Base-by-base conservation (phyloP, 23 red algal species). In the Cyanidioschyzon merolae region DNA sequence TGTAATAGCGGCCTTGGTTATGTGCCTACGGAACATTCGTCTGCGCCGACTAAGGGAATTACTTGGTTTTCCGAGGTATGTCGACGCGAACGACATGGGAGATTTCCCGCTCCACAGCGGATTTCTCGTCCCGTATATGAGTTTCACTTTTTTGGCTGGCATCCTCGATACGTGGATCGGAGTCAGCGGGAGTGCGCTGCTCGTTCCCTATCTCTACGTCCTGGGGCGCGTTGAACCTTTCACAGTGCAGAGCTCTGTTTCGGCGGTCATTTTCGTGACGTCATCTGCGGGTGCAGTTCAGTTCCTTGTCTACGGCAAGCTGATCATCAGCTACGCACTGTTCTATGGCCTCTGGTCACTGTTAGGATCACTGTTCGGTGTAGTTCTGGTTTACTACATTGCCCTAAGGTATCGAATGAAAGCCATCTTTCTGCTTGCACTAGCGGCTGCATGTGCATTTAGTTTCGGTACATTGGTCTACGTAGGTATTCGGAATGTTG, bases 261-360 rank as follows among this genome's bases (percentile, higher is more conserved):
- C 58, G 0, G 54, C 68, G 1, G 59, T 81, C 39, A 81, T 71
- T 36, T 59, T 81, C 3, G 59, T 81, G 37, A 81, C 78, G 39
- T 71, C 58, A 59, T 71, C 58, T 34, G 78, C 78, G 37, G 68
- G 59, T 57, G 78, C 78, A 2, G 78, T 58, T 21, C 58, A 81
- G 45, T 41, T 39, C 32, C 58, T 71, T 34, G 39, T 50, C 21
- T 71, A 81, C 25, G 78, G 78, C 35, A 35, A 39, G 27, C 50
- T 81, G 51, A 34, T 37, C 39, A 71, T 67, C 58, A 39, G 41
- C 26, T 81, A 58, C 68, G 37, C 78, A 25, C 50, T 81, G 45
- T 81, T 81, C 38, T 81, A 81, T n/a, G 78, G 58, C 38, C 58
- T 39, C 0, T 81, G 54, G 54, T 18, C 40, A 1, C 38, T 81